These are phyloP conservation scores for Gyromitra esculenta DNA, from an alignment of 2,329 filamentous ascomycete genomes.

Conservation along the genomic window DNA sequence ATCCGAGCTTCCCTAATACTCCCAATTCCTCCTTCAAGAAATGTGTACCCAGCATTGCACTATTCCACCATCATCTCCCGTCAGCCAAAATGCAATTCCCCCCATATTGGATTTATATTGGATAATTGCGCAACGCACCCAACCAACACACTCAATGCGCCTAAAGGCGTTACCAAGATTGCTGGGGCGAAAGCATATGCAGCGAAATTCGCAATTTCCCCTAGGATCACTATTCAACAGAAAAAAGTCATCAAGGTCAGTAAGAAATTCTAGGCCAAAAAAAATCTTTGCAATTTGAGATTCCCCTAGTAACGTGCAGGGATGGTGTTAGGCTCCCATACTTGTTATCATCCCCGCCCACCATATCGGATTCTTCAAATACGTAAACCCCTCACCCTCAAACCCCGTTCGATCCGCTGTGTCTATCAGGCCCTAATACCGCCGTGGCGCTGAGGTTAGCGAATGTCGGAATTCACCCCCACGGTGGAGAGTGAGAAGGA, in stretches of 20 bases:
- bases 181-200: constrained; percentile 98
- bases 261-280: neutral
- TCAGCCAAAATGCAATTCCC: constrained; percentile 34
- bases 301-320: neutral
- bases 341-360: constrained; percentile 93
- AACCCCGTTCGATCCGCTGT: constrained; percentile 92
- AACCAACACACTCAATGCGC: constrained; percentile 92
- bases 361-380: constrained; percentile 94
- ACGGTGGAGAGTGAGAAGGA: constrained; percentile 26
- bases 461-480: constrained; percentile 34
- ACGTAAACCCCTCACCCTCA: constrained; percentile 94
- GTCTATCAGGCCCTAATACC: constrained; percentile 80
- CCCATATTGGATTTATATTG: constrained; percentile 23
- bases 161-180: constrained; percentile 95
- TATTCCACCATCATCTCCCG: constrained; percentile 58
- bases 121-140: constrained; percentile 64
- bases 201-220: constrained; percentile 96
- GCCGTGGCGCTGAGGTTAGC: constrained; percentile 44
- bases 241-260: constrained; percentile 30
- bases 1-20: constrained; percentile 90
- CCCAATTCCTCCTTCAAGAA: constrained; percentile 91
- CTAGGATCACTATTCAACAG: constrained; percentile 76
- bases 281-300: neutral
- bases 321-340: constrained; percentile 64
- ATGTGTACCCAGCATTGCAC: constrained; percentile 92